Percentiles rank a stretch among this genome's conserved stretches.
phyloP scores from a whole-genome alignment of 2,329 filamentous ascomycete species.

The Dendrostoma leiphaemia region DNA sequence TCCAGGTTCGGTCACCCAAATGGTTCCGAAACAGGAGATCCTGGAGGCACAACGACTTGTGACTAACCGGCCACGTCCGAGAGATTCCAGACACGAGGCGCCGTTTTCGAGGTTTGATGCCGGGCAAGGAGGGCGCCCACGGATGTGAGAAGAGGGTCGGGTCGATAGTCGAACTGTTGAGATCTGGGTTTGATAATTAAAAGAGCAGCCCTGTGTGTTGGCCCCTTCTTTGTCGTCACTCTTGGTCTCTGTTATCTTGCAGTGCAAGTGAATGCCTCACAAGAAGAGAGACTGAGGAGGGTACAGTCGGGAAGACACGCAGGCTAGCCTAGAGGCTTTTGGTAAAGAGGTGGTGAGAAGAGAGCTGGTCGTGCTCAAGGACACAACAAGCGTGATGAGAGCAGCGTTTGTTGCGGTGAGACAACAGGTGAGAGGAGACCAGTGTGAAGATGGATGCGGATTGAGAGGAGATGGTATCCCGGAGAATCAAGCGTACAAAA shows the following conservation, averaged over 20 bases:
- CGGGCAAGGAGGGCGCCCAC: too few relatives aligned
- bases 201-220: neutral
- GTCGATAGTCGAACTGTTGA: neutral
- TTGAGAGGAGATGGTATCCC: conserved; percentile 11
- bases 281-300: conserved; percentile 20
- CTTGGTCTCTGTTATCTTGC: conserved; percentile 13
- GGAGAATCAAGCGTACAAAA: conserved; percentile 4
- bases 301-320: conserved; percentile 8
- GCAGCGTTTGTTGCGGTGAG: conserved; percentile 11
- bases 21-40: conserved; percentile 18
- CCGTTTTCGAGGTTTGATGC: conserved; percentile 3
- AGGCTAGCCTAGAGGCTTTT: neutral
- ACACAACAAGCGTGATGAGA: conserved; percentile 14
- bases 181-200: conserved; percentile 2
- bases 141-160: too few relatives aligned
- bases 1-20: conserved; percentile 6
- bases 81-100: neutral
- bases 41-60: conserved; percentile 1
- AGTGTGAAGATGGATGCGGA: neutral
- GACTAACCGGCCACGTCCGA: conserved; percentile 16
- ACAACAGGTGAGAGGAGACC: conserved; percentile 11
- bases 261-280: conserved; percentile 36
- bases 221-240: conserved; percentile 22
- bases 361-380: conserved; percentile 22
- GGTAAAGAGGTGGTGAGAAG: too few relatives aligned